These are phyloP conservation scores for Camelina laxa DNA, from an alignment of 345 rosid genomes.

Conservation along the genomic window DNA sequence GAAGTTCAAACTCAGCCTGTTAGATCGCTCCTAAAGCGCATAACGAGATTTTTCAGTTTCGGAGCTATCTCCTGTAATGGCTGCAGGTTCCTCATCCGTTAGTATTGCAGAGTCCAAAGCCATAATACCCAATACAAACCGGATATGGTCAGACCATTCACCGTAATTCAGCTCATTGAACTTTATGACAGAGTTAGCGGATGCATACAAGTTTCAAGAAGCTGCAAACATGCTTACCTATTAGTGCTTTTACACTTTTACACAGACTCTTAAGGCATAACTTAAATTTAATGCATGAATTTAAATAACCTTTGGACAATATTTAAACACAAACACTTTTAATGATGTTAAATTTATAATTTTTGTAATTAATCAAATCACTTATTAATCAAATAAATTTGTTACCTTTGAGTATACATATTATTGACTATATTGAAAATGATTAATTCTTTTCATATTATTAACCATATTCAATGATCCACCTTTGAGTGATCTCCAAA, in stretches of 20 bases:
- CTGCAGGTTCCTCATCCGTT: no score
- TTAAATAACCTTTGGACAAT: no score
- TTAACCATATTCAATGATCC: background rate
- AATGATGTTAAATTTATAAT: background rate
- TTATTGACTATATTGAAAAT: background rate
- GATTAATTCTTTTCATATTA: no score
- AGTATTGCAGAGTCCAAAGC: no score
- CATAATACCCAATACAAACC: background rate
- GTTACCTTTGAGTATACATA: slow-evolving; percentile 7
- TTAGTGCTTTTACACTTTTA: no score
- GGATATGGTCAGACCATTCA: background rate
- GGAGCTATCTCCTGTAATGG: no score
- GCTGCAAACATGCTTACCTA: no score
- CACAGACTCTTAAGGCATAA: no score
- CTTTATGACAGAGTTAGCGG: slow-evolving; percentile 8
- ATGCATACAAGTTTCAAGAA: background rate
- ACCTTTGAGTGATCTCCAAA: background rate
- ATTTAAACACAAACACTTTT: background rate
- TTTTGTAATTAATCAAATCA: background rate
- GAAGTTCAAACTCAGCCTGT: no score
- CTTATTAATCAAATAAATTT: background rate
- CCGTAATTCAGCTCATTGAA: slow-evolving; percentile 4
- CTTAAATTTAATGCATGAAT: no score
- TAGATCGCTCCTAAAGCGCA: no score
- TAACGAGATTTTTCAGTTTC: no score